Evolutionary conservation across 2,329 filamentous ascomycete species (phyloP), one percentile per base, ranked within the genome.

Genomic region (Sporothrix curviconia): DNA sequence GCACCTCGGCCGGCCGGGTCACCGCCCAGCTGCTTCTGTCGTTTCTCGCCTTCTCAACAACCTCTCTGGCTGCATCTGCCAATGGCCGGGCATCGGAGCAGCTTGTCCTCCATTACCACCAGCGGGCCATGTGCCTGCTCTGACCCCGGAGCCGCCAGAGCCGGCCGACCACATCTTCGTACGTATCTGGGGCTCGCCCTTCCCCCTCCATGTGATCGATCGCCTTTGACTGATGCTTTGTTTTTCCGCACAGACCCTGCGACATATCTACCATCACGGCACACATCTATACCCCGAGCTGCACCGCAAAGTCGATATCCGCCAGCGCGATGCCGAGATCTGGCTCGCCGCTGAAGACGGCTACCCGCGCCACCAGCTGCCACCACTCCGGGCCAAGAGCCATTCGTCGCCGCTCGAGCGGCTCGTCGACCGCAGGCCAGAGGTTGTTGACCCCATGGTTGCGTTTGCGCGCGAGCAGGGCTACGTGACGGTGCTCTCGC

Each of bases 201-300:
- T 2, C 22, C 40, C 19, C 22, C 9, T 1, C 39, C 19, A 14
- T 12, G 8, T 4, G 37, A 19, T 40, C 37, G 37, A n/a, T 30
- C 24, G 42, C 51, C 32, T 32, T 46, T 22, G 2, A 58, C 63
- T 57, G 2, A 52, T 44, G 14, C n/a, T n/a, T 15, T 39, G 52
- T 64, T 30, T 8, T 1, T 7, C n/a, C n/a, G n/a, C n/a, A n/a
- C 22, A 80, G 75, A 84, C 80, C 7, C 81, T 99, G 57, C 86
- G 90, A 66, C 92, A 99, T 72, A 86, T 97, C 66, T 94, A 90
- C 73, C 92, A 96, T 70, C 92, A 96, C 73, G 92, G 92, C 59
- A 88, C 90, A 40, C 82, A 92, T 70, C 76, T 81, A 64, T 83
- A 95, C 64, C 92, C 92, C 3, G 72, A 79, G 5, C 81, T 96